Evolutionary conservation across 352 stramenopile species (phyloP), one percentile per base, ranked within the genome.

Genomic region (Blastocystis sp.): DNA sequence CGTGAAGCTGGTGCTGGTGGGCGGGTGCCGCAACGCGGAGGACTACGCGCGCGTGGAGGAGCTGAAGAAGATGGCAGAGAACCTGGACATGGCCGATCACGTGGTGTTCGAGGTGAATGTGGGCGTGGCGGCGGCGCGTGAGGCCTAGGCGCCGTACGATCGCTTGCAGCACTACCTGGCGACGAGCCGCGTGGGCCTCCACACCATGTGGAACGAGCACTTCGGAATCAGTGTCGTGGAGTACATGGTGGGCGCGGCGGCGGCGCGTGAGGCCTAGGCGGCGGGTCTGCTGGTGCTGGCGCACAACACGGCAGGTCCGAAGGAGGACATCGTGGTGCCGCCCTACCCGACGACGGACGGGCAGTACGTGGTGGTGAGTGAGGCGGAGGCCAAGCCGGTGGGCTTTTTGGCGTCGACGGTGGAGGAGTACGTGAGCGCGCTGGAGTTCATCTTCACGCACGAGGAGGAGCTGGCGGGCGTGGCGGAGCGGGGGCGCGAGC

Each of bases 181-280:
- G 4, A 91, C 89, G 56, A 92, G 94, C 79, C 93, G 92, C 7
- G 93, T 98, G 23, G 97, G 97, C 2, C 89, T 99, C 5, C 97
- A 99, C 91, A 99, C 96, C 17, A 99, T 99, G 97, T 98, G 96
- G 92, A 98, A 99, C 82, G 97, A 99, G 90, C 97, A 99, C 91
- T 99, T 99, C 92, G 97, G 97, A 7, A 99, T 99, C 90, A 96
- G 95, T 67, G 95, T 98, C 45, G 97, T 99, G 61, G 97, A 99
- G 92, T 98, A 99, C 95, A 98, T 99, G 95, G 94, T 91, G 34
- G 43, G 28, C 62, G 70, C 34, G 43, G 69, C 71, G 1, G 5
- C 2, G 17, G 10, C 2, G 17, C 23, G n/a, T 81, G 21, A 34
- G 19, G 40, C 19, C 14, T 76, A 92, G 89, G 92, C 96, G 9